Evolutionary conservation across 805 yeast species (phyloP), one percentile per base, ranked within the genome.

Genomic region (Yamadazyma ubonensis): DNA sequence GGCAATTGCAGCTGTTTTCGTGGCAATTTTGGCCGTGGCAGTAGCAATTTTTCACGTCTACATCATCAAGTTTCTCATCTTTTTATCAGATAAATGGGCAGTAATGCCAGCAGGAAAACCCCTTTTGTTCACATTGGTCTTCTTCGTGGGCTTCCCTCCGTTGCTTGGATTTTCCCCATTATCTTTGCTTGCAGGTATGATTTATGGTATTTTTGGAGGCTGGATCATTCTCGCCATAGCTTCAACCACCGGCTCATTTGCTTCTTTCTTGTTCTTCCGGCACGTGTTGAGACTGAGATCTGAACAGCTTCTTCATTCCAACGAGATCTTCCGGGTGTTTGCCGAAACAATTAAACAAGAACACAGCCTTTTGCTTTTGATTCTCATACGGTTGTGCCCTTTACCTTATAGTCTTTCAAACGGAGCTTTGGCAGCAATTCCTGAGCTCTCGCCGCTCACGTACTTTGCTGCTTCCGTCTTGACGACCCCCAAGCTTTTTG

Each of bases 371-470:
- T 58, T 80, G 47, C 61, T 93, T 17, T 61, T 91, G 38, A 76
- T 84, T 38, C 67, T 91, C 55, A 73, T 91, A 20, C 70, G 97
- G 40, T 60, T 91, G 42, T 88, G 96, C 51, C 99, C 99, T 0
- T 74, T 91, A 52, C 98, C 98, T 0, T 93, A 89, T 57, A 88
- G 96, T 2, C 66, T 91, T 22, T 83, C 93, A 0, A 91, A 91
- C 54, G 97, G 96, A 3, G 97, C 96, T 0, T 70, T 93, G 49
- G 93, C 96, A 7, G 83, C 95, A 2, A 76, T 91, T 10, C 96
- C 95, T 0, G 84, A 86, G 12, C 71, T 91, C 9, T 69, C 82
- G 0, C 63, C 81, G 2, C 45, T 60, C 29, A 78, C 80, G 18
- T 91, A 84, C 58, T 65, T 81, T 2, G 54, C 81, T 22, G 96